phyloP scores from a whole-genome alignment of 768 basidiomycete genomes.

The Termitomyces sp. region DNA sequence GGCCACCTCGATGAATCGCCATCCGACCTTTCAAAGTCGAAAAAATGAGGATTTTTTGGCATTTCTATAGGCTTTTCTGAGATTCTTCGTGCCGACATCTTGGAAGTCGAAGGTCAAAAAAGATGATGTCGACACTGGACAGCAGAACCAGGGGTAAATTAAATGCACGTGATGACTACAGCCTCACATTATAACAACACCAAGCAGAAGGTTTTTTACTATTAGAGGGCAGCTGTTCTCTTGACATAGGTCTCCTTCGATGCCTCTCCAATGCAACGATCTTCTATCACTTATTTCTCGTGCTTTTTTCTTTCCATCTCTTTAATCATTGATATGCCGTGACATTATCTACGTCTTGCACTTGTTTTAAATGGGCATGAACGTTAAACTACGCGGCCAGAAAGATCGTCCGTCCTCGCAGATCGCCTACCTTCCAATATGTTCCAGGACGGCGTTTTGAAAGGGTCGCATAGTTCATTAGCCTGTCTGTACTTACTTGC shows the following conservation, averaged over 20 bases:
- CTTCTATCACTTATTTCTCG: not conserved
- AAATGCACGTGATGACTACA: conserved; percentile 1
- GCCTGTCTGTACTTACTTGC: not conserved
- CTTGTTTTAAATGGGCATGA: conserved; percentile 38
- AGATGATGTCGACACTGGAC: not conserved
- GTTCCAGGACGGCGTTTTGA: conserved; percentile 47
- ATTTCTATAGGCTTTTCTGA: conserved; percentile 27
- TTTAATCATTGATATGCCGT: conserved; percentile 30
- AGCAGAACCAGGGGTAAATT: not conserved
- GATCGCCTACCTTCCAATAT: conserved; percentile 51
- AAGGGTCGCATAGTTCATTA: conserved; percentile 30
- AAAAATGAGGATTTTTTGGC: conserved; percentile 49
- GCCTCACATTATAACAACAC: conserved; percentile 1
- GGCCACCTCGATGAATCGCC: conserved; percentile 57
- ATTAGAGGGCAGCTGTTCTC: not conserved
- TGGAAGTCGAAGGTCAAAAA: not conserved
- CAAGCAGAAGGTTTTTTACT: not conserved
- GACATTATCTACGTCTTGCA: conserved; percentile 63
- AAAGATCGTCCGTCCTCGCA: conserved; percentile 42
- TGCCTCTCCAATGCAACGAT: not conserved
- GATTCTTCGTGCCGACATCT: conserved; percentile 26
- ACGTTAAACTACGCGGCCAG: conserved; percentile 72
- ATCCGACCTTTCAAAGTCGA: conserved; percentile 63
- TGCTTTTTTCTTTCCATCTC: not conserved
- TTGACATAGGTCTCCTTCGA: not conserved